phyloP scores from a whole-genome alignment of 1,284 basidiomycete species.

The Microbotryum saponariae region DNA sequence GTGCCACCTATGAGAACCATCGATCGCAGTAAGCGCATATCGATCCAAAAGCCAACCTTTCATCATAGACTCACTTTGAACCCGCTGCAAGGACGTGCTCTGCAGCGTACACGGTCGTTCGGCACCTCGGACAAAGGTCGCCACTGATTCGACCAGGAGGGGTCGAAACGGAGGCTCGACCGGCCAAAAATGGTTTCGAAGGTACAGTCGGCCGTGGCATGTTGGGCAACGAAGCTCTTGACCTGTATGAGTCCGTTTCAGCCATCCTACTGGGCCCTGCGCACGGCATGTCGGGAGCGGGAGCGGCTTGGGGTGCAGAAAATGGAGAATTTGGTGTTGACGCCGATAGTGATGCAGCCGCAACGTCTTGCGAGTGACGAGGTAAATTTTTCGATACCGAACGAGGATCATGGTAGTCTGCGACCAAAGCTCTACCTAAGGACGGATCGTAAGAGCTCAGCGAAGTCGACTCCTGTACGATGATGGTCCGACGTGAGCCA shows the following conservation, averaged over 20 bases:
- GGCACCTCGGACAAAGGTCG: conserved; percentile 15
- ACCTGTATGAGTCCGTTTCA: not conserved
- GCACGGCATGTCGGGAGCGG: not conserved
- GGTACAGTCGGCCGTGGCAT: not conserved
- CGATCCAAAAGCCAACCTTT: too few relatives aligned
- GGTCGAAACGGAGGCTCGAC: not conserved
- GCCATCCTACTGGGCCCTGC: not conserved
- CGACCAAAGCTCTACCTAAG: not conserved
- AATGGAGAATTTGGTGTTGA: not conserved
- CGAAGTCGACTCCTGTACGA: not conserved
- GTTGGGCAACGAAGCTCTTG: not conserved
- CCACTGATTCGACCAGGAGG: not conserved
- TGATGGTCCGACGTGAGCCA: not conserved
- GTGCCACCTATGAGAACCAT: conserved; percentile 12
- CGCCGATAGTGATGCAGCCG: not conserved
- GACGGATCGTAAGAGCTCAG: not conserved
- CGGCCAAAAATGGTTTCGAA: not conserved
- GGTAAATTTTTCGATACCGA: conserved; percentile 10
- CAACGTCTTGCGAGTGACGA: not conserved
- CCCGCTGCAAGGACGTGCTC: conserved; percentile 16
- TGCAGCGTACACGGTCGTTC: conserved; percentile 16
- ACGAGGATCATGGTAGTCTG: conserved; percentile 13
- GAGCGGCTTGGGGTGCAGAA: not conserved
- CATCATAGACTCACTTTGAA: not conserved
- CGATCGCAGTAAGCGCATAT: not conserved